Conservation (phyloP, 2,329 filamentous ascomycete genomes). For the Monilinia fructigena region DNA sequence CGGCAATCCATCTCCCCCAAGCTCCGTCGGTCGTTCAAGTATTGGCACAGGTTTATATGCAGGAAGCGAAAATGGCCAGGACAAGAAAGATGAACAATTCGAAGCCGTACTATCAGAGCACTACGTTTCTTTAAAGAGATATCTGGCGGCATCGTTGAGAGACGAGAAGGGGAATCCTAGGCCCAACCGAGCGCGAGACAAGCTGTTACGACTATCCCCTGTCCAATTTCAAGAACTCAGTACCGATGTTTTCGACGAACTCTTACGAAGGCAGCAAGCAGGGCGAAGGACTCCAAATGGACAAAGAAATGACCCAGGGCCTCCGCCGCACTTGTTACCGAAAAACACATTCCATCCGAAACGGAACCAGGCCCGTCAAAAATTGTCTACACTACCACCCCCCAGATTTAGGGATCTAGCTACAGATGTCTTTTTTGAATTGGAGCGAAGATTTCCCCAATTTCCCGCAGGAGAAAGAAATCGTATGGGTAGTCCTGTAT, state of each 20-base stretch:
- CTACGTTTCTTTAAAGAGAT: constrained; percentile 70
- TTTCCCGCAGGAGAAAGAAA: constrained; percentile 70
- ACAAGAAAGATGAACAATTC: constrained; percentile 62
- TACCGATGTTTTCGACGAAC: constrained; percentile 95
- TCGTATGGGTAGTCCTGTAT: constrained; percentile 67
- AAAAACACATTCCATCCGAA: constrained; percentile 92
- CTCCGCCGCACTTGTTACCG: constrained; percentile 76
- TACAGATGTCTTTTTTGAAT: constrained; percentile 92
- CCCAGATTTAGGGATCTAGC: constrained; percentile 88
- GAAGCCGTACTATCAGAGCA: constrained; percentile 71
- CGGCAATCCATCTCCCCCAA: constrained; percentile 77
- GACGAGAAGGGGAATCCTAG: constrained; percentile 73
- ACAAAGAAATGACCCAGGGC: constrained; percentile 47
- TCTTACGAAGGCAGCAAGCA: constrained; percentile 77
- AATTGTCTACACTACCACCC: constrained; percentile 83
- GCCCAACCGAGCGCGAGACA: constrained; percentile 89
- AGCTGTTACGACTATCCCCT: constrained; percentile 81
- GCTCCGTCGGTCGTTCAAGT: constrained; percentile 82
- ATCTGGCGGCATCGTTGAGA: constrained; percentile 64
- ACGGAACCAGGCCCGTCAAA: constrained; percentile 94
- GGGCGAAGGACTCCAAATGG: constrained; percentile 54
- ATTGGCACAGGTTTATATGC: constrained; percentile 71
- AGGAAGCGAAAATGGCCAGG: constrained; percentile 63
- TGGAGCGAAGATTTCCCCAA: constrained; percentile 84
- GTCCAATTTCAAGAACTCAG: constrained; percentile 97